Conservation (phyloP, 805 yeast species). For the Torulaspora maleeae region DNA sequence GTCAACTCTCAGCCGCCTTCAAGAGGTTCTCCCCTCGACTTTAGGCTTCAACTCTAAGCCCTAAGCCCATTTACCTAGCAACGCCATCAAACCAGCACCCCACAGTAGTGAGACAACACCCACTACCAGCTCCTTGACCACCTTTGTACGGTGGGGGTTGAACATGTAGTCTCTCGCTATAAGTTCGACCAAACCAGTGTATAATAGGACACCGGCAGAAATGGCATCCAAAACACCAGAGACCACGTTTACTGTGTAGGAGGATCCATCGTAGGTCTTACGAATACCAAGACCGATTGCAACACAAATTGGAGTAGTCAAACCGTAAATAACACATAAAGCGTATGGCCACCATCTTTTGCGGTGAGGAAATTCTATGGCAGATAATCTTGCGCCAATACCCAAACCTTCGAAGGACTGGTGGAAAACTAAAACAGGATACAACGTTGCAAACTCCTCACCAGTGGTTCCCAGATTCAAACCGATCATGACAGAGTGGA, state of each 20-base stretch:
- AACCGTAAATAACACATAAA: conserved; percentile 46
- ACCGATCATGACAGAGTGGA: conserved; percentile 75
- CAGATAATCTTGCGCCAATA: conserved; percentile 64
- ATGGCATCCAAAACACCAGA: conserved; percentile 65
- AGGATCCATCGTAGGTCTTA: conserved; percentile 48
- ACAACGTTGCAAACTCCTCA: conserved; percentile 58
- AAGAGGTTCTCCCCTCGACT: too few species aligned
- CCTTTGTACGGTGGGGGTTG: conserved; percentile 40
- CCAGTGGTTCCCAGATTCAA: conserved; percentile 60
- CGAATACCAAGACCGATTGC: conserved; percentile 77
- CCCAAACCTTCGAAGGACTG: conserved; percentile 80
- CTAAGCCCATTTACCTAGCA: conserved; percentile 72
- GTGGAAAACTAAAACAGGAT: conserved; percentile 65
- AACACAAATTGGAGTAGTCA: conserved; percentile 64
- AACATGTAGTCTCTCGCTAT: conserved; percentile 68
- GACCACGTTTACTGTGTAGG: conserved; percentile 50
- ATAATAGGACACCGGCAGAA: conserved; percentile 66
- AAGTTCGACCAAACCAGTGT: conserved; percentile 70
- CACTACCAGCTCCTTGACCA: conserved; percentile 39
- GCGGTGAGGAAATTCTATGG: conserved; percentile 49
- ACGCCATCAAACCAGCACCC: conserved; percentile 70
- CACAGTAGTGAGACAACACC: conserved; percentile 43
- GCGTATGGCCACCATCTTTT: conserved; percentile 41
- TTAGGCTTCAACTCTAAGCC: too few species aligned
- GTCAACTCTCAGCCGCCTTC: too few species aligned